These are phyloP conservation scores for Thelephora aurantiotincta DNA, from an alignment of 768 basidiomycete species.

Conservation along the genomic window DNA sequence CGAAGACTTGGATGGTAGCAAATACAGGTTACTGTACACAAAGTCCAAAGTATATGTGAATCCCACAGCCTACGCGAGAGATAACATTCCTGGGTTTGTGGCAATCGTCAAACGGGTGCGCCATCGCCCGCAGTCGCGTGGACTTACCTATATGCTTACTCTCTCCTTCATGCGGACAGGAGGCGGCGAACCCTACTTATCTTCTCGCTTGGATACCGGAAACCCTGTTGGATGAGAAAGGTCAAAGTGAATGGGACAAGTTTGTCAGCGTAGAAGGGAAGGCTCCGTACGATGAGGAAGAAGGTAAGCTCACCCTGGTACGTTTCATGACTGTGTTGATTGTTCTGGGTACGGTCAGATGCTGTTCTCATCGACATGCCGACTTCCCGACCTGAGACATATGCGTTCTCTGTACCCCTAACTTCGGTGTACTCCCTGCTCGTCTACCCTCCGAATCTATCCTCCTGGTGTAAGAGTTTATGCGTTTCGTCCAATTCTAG, in stretches of 20 bases:
- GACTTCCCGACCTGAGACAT: conserved; percentile 72
- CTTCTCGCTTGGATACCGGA: conserved; percentile 93
- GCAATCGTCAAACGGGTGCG: conserved; percentile 80
- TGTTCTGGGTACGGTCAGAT: conserved; percentile 28
- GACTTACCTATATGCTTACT: conserved; percentile 5
- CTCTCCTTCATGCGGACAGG: conserved; percentile 26
- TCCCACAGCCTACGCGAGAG: conserved; percentile 80
- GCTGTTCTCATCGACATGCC: conserved; percentile 79
- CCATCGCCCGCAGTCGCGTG: conserved; percentile 4
- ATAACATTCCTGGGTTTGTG: conserved; percentile 91
- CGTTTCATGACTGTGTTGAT: conserved; percentile 1
- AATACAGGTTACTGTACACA: conserved; percentile 68
- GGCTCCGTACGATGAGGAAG: conserved; percentile 50
- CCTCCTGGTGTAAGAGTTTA: conserved; percentile 59
- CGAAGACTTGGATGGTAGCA: conserved; percentile 36
- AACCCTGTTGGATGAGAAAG: conserved; percentile 66
- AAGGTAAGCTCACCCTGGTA: conserved; percentile 31
- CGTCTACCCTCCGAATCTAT: conserved; percentile 70
- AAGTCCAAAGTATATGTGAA: conserved; percentile 95
- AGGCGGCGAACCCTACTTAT: conserved; percentile 61
- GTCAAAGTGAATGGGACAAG: conserved; percentile 77
- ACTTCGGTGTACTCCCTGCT: conserved; percentile 83
- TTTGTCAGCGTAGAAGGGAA: conserved; percentile 76
- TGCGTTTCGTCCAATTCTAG: conserved; percentile 2
- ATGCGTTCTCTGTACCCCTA: conserved; percentile 90